Percentiles rank a stretch among this genome's conserved stretches.
These are phyloP conservation scores for Oryza meridionalis DNA, from an alignment of 176 grass and related monocot species.

Conservation along the genomic window DNA sequence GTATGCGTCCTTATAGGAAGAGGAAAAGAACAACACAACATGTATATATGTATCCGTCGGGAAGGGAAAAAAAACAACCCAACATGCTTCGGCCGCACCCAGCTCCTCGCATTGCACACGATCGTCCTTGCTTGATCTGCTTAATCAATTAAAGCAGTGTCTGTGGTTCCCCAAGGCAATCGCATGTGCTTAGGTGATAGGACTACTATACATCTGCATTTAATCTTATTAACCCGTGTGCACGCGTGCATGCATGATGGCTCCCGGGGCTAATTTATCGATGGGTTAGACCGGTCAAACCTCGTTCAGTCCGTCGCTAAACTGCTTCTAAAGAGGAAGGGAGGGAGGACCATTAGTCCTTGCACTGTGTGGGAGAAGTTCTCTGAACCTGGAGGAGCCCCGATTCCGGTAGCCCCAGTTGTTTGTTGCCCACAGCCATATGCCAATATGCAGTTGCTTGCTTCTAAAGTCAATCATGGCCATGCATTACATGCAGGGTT, in stretches of 20 bases:
- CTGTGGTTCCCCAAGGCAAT: constrained; percentile 35
- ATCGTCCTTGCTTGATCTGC: not conserved
- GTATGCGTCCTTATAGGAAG: not conserved
- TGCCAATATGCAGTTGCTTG: constrained; percentile 6
- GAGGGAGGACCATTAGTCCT: constrained; percentile 25
- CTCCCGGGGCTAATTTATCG: not conserved
- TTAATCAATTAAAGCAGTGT: constrained; percentile 23
- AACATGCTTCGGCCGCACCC: not conserved
- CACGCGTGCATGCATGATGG: not conserved
- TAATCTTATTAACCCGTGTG: not conserved
- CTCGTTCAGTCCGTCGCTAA: not conserved
- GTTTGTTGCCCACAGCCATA: not conserved
- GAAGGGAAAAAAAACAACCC: not conserved
- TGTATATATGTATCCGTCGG: no score
- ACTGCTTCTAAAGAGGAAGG: not conserved
- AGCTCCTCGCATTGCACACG: not conserved
- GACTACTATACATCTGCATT: not conserved
- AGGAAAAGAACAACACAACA: not conserved
- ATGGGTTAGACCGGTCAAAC: constrained; percentile 35
- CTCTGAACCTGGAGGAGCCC: constrained; percentile 13
- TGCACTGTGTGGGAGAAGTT: not conserved
- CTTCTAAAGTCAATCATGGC: constrained; percentile 16
- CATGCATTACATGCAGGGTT: not conserved
- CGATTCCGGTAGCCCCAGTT: not conserved
- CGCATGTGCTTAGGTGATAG: constrained; percentile 37